Base-by-base conservation (phyloP, 768 basidiomycete species). In the Tephrocybe sp. region DNA sequence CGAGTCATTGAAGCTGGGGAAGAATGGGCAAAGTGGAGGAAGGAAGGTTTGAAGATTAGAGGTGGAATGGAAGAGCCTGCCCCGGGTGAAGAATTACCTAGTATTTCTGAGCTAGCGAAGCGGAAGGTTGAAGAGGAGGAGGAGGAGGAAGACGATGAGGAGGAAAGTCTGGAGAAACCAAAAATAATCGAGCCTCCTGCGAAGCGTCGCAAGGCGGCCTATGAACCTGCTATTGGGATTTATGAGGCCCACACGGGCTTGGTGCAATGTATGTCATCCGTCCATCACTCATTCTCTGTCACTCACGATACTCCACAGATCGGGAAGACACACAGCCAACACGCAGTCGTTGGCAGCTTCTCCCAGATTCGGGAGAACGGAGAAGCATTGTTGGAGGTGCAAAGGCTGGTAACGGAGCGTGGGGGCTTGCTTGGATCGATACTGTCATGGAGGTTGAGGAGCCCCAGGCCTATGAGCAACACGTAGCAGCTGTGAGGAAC, bases 211-310 rank as follows among this genome's bases (percentile, higher is more conserved):
- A 74, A 71, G 22, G 63, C 32, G 6, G 60, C 58, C 16, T 60
- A 60, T 19, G 57, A 57, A 5, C 71, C 77, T 39, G 84, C 85
- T 1, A 58, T 83, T 36, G 92, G 90, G 1, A 73, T 85, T 17
- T 95, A 93, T 60, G 93, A 96, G 58, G 84, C 91, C 7, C 92
- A 96, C 62, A 78, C 85, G 0, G 84, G 85, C 34, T 64, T 85
- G 30, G 77, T 92, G 5, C 79, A 86, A 60, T 89, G 91, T 92
- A 62, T 62, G 85, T 73, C 6, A 3, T 23, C 11, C 16, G 48
- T 52, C 22, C 45, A 10, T 16, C 55, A 36, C 52, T 10, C 31
- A 20, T 34, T 20, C 38, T 26, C 34, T 42, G 17, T 30, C 6
- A 33, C 49, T 33, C 51, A 41, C 36, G 52, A 39, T 16, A 16